Base-by-base conservation (phyloP, 805 yeast genomes). In the Candida dendrica region DNA sequence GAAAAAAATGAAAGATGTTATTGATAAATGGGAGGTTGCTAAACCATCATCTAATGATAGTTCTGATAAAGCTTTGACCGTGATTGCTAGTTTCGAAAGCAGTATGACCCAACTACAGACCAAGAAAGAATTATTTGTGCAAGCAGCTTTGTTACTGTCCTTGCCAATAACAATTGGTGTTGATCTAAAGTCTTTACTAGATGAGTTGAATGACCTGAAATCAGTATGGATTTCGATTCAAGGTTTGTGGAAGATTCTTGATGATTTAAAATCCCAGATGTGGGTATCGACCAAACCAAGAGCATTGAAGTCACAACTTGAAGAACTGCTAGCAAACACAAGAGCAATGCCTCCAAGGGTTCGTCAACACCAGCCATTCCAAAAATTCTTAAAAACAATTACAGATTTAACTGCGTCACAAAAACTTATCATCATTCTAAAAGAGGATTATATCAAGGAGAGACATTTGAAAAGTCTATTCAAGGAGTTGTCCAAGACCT, bases 291-390 rank as follows among this genome's bases (percentile, higher is more conserved):
- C 77, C 3, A 66, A 68, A 4, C 68, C 77, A 0, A 56, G 76
- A 8, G 55, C 64, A 0, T 45, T 83, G 4, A 66, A 78, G 36
- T 59, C 57, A 13, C 58, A 63, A 10, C 59, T 86, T 14, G 87
- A 83, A 17, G 74, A 67, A 1, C 56, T 83, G 11, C 46, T 77
- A 1, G 58, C 60, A 1, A 52, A 52, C 1, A 65, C 81, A 2
- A 68, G 79, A 40, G 49, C 70, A 0, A 67, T 81, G 63, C 86
- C 91, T 0, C 59, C 69, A 0, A 67, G 73, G 14, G 68, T 82
- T 20, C 68, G 86, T 6, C 88, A 79, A 46, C 83, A 85, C 55
- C 65, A 79, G 1, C 89, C 90, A 0, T 81, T 81, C 56, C 81
- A 75, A 47, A 71, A 72, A 16, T 65, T 81, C n/a, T 79, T 77